A percentile compares a stretch with the other conserved stretches of the same genome.
Evolutionary conservation across 805 yeast genomes (phyloP).

Genomic region (Nakazawaea ishiwadae): DNA sequence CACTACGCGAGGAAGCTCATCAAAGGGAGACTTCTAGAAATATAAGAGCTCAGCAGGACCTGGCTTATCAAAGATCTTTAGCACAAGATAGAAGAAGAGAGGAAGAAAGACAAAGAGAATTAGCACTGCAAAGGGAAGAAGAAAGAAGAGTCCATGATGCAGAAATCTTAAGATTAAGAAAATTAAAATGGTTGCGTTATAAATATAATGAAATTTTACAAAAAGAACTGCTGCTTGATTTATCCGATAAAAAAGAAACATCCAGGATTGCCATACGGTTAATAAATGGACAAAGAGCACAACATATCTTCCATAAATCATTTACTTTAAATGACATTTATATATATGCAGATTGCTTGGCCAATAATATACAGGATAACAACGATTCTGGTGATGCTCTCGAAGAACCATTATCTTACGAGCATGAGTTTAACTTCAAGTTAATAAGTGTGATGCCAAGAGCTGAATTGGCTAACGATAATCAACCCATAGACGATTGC

Average conservation of each 20-base stretch:
- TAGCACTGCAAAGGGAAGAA: constrained; percentile 18
- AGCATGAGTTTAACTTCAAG: constrained; percentile 43
- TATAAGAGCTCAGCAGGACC: constrained; percentile 68
- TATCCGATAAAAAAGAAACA: constrained; percentile 19
- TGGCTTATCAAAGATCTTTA: constrained; percentile 69
- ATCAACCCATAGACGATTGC: constrained; percentile 34
- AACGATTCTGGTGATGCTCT: constrained; percentile 15
- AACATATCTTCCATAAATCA: constrained; percentile 41
- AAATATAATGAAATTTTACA: constrained; percentile 8
- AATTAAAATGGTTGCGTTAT: constrained; percentile 39
- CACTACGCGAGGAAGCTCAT: constrained; percentile 59
- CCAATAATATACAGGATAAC: constrained; percentile 18
- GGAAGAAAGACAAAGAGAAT: constrained; percentile 30
- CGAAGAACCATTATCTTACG: constrained; percentile 34
- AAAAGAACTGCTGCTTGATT: constrained; percentile 17
- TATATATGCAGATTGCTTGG: constrained; percentile 59
- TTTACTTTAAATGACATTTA: constrained; percentile 58
- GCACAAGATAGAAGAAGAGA: constrained; percentile 59
- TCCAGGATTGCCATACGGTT: constrained; percentile 72
- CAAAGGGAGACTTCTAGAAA: constrained; percentile 53
- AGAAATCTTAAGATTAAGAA: constrained; percentile 25
- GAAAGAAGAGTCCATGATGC: constrained; percentile 15
- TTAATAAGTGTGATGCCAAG: constrained; percentile 58
- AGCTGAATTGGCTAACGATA: constrained; percentile 30
- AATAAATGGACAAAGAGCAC: constrained; percentile 55